These are phyloP conservation scores for Fomitiporia mediterranea DNA, from an alignment of 1,284 basidiomycete species.

Conservation along the genomic window DNA sequence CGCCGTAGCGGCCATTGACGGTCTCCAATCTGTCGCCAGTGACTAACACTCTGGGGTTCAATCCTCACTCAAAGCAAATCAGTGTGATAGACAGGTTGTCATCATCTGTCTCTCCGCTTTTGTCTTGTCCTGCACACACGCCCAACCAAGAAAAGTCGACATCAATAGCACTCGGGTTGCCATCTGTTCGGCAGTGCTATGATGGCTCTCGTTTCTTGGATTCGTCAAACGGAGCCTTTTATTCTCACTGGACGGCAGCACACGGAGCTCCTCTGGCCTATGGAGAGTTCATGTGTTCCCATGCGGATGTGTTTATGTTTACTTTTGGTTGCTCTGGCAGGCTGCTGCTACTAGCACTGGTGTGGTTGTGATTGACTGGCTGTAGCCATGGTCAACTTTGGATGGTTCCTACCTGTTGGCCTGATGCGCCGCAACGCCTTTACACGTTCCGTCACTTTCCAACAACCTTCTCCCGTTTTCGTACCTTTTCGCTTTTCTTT, in stretches of 20 bases:
- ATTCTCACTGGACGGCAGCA: background rate
- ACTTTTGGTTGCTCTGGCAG: background rate
- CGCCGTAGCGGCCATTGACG: too few species aligned
- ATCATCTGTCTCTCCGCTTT: too few species aligned
- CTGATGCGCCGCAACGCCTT: background rate
- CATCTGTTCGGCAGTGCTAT: background rate
- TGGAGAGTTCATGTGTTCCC: too few species aligned
- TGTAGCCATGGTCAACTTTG: background rate
- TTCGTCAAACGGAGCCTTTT: background rate
- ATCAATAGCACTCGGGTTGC: too few species aligned
- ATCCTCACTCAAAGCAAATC: too few species aligned
- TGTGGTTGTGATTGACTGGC: background rate
- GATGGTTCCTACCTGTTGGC: background rate
- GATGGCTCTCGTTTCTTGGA: too few species aligned
- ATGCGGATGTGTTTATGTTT: slow-evolving; percentile 1
- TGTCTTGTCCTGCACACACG: too few species aligned
- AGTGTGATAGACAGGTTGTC: too few species aligned
- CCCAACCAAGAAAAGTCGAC: background rate
- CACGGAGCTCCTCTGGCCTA: too few species aligned
- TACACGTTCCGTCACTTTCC: background rate
- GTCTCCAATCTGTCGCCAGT: too few species aligned
- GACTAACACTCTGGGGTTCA: too few species aligned
- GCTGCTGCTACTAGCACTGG: too few species aligned
- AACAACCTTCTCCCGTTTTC: background rate
- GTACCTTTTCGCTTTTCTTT: background rate